These are phyloP conservation scores for Phytophthora litchii DNA, from an alignment of 352 stramenopile genomes.

Conservation along the genomic window DNA sequence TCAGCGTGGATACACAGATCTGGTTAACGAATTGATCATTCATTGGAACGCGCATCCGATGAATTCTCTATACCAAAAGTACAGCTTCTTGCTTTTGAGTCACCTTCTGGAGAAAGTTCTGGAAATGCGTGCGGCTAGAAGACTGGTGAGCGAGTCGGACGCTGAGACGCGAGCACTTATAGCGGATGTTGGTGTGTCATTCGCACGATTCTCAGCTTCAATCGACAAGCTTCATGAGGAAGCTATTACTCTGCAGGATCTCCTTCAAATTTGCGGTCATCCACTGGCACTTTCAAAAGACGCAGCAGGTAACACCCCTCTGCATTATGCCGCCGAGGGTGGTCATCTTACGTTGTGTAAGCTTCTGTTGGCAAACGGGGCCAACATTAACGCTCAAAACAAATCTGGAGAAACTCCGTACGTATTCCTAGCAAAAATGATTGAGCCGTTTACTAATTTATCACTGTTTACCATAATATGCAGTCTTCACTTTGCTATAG, in stretches of 20 bases:
- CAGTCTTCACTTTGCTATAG: constrained; percentile 84
- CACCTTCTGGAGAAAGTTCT: constrained; percentile 54
- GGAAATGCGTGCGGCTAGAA: constrained; percentile 54
- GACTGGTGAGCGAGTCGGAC: constrained; percentile 64
- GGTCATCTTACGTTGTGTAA: constrained; percentile 72
- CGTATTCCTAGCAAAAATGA: constrained; percentile 17
- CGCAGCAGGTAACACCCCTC: constrained; percentile 67
- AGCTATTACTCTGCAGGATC: constrained; percentile 58
- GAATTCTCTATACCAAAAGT: constrained; percentile 67
- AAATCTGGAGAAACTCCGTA: constrained; percentile 80
- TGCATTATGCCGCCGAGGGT: constrained; percentile 80
- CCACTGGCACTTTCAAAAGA: constrained; percentile 71
- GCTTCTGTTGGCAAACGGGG: constrained; percentile 63
- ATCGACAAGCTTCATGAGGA: constrained; percentile 68
- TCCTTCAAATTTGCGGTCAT: constrained; percentile 76
- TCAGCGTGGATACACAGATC: constrained; percentile 74
- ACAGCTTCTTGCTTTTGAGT: constrained; percentile 60
- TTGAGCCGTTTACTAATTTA: background rate
- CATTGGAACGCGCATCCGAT: constrained; percentile 68
- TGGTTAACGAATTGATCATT: constrained; percentile 59
- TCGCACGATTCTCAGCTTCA: constrained; percentile 68
- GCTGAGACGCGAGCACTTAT: constrained; percentile 63
- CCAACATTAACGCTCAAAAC: constrained; percentile 83
- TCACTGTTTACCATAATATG: background rate
- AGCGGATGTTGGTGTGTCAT: constrained; percentile 54